Conservation (phyloP, 176 grass and related monocot genomes). For the Guadua angustifolia region DNA sequence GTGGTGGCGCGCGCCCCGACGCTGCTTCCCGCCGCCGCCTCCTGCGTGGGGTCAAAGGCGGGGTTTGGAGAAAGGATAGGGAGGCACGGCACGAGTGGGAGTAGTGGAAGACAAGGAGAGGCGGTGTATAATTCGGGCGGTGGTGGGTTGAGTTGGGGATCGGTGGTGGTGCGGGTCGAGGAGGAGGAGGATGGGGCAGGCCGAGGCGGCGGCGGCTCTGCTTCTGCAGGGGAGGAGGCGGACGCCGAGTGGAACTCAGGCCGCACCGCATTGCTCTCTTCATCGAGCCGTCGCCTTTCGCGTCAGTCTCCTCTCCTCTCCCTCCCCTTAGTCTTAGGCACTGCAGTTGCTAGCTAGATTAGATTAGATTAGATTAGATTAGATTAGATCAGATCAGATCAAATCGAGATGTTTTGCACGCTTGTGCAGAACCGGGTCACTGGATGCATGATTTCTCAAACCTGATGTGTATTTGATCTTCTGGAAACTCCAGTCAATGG, state of each 20-base stretch:
- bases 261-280: constrained; percentile 92
- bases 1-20: too few relatives aligned
- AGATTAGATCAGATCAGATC: constrained; percentile 52
- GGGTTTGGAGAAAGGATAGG: constrained; percentile 37
- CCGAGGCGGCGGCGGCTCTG: constrained; percentile 33
- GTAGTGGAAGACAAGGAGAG: constrained; percentile 27
- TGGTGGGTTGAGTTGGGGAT: neutral
- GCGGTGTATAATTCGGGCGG: constrained; percentile 16
- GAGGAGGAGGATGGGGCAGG: constrained; percentile 48
- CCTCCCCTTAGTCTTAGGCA: too few relatives aligned
- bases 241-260: constrained; percentile 54
- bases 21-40: constrained; percentile 47
- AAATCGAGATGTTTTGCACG: constrained; percentile 18
- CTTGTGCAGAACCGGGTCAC: neutral
- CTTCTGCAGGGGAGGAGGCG: constrained; percentile 48
- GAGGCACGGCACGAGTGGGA: constrained; percentile 39
- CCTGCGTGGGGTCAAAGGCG: constrained; percentile 45
- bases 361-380: too few relatives aligned
- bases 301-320: too few relatives aligned
- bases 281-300: constrained; percentile 92
- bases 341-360: too few relatives aligned
- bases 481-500: constrained; percentile 14
- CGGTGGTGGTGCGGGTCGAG: too few relatives aligned
- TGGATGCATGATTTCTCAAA: constrained; percentile 33
- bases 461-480: neutral